These are phyloP conservation scores for Schizophyllum amplum DNA, from an alignment of 1,284 basidiomycete genomes.

Conservation along the genomic window DNA sequence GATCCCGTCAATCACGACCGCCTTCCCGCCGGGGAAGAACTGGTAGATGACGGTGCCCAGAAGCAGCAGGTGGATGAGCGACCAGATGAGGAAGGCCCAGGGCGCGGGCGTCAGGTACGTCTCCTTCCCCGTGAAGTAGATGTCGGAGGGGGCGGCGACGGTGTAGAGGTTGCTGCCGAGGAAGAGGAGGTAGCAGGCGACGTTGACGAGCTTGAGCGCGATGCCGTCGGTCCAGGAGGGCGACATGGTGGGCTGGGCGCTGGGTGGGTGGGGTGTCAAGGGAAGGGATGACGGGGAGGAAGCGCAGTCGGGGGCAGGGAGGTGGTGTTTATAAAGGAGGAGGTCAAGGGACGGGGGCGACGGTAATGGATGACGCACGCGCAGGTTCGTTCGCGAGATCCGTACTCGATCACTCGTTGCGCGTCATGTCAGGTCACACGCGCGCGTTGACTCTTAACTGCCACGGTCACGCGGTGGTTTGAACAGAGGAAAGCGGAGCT, in stretches of 20 bases:
- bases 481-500: no score
- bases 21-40: constrained; percentile 77
- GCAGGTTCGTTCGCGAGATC: no score
- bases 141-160: constrained; percentile 62
- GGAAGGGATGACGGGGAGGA: not conserved
- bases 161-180: constrained; percentile 87
- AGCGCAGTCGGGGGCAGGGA: not conserved
- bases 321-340: not conserved
- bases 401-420: no score
- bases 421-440: no score
- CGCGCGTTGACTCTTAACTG: no score
- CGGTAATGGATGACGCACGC: not conserved
- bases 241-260: not conserved
- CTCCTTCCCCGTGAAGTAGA: constrained; percentile 65
- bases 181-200: constrained; percentile 73
- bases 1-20: constrained; percentile 76
- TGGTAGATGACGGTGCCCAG: constrained; percentile 88
- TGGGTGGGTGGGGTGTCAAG: not conserved
- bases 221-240: not conserved
- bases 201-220: constrained; percentile 59
- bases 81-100: constrained; percentile 84
- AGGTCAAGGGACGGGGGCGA: not conserved
- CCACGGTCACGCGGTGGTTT: no score
- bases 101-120: constrained; percentile 89
- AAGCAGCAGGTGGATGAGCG: constrained; percentile 79